phyloP scores from a whole-genome alignment of 139 green algal species.

The Mesotaenium endlicherianum region DNA sequence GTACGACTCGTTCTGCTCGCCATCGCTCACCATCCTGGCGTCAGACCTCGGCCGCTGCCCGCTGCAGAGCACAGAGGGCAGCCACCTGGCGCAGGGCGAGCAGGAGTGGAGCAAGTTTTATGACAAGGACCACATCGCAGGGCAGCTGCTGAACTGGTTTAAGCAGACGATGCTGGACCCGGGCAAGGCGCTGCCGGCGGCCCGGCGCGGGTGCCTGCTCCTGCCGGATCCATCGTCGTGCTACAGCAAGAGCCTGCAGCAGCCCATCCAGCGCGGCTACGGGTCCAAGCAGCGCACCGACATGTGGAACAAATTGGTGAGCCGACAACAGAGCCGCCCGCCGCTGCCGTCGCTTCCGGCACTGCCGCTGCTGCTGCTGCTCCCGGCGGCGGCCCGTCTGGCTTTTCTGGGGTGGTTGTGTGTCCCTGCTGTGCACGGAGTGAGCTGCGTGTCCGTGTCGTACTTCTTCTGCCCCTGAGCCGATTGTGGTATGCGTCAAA shows the following conservation, averaged over 20 bases:
- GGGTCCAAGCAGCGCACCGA: conserved; percentile 21
- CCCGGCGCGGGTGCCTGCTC: conserved; percentile 31
- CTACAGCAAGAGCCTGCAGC: conserved; percentile 22
- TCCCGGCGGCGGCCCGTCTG: too few species aligned
- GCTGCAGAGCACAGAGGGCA: not conserved
- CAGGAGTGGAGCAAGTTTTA: conserved; percentile 43
- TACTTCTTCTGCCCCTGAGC: too few species aligned
- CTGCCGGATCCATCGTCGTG: conserved; percentile 46
- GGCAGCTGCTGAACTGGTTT: conserved; percentile 46
- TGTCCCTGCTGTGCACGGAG: too few species aligned
- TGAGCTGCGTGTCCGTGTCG: too few species aligned
- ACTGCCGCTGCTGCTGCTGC: too few species aligned
- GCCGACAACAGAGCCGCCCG: not conserved
- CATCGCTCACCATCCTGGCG: conserved; percentile 19
- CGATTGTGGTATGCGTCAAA: too few species aligned
- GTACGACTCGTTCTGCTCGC: conserved; percentile 34
- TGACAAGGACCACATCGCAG: conserved; percentile 31
- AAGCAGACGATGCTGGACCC: conserved; percentile 49
- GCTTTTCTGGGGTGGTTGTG: too few species aligned
- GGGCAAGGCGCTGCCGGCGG: conserved; percentile 13
- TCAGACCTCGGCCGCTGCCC: conserved; percentile 20
- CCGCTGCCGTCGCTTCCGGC: too few species aligned
- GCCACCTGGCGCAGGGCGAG: not conserved
- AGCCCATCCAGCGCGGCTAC: conserved; percentile 21
- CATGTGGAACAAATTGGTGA: conserved; percentile 47